Percentiles rank a stretch among this genome's conserved stretches.
Conservation (phyloP, 2,329 filamentous ascomycete species). For the Cytospora chrysosperma region DNA sequence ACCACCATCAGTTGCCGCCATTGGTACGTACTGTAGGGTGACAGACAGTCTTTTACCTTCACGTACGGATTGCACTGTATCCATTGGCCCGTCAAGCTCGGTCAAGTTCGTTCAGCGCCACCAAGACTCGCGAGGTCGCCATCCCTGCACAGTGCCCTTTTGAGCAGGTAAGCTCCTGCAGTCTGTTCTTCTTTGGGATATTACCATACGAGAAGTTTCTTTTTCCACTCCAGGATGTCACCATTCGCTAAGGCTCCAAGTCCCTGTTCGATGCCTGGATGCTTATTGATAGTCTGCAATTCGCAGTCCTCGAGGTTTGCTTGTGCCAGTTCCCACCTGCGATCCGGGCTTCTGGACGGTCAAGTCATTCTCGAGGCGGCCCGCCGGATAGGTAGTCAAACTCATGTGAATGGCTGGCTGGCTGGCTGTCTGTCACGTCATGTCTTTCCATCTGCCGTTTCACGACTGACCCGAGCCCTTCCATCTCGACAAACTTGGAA, state of each 20-base stretch:
- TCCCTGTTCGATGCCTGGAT: not conserved
- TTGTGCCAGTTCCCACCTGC: not conserved
- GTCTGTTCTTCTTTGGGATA: not conserved
- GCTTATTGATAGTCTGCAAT: not conserved
- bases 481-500: constrained; percentile 8
- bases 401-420: too few relatives aligned
- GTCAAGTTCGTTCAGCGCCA: not conserved
- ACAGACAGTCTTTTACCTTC: too few relatives aligned
- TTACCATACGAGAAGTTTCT: too few relatives aligned
- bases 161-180: not conserved
- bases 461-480: constrained; percentile 11
- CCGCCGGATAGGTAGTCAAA: not conserved
- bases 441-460: constrained; percentile 15
- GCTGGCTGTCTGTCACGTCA: not conserved
- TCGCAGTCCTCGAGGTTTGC: not conserved
- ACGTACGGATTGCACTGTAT: not conserved
- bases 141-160: too few relatives aligned
- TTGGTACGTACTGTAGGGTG: too few relatives aligned
- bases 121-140: not conserved
- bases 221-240: not conserved
- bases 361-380: not conserved
- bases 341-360: too few relatives aligned
- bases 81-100: not conserved
- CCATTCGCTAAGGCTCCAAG: not conserved
- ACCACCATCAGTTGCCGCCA: not conserved